A percentile compares a stretch with the other conserved stretches of the same genome.
These are phyloP conservation scores for Bonia amplexicaulis DNA, from an alignment of 176 grass and related monocot species.

Conservation along the genomic window DNA sequence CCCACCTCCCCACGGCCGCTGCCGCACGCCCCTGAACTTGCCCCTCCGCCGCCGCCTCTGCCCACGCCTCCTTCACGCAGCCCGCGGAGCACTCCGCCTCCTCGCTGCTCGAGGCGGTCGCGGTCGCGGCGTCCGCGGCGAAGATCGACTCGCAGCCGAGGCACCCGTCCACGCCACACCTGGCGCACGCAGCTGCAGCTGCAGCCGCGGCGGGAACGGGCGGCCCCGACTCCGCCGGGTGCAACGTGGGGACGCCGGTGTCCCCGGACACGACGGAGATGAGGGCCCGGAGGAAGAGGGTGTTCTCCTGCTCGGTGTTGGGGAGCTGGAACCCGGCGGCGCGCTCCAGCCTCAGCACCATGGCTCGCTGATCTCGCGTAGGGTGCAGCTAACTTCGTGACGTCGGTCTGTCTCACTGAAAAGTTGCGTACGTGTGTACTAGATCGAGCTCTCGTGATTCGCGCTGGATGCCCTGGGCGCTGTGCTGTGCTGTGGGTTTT, in stretches of 20 bases:
- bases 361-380: not conserved
- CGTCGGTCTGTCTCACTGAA: conserved; percentile 4
- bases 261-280: conserved; percentile 60
- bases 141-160: conserved; percentile 24
- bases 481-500: not conserved
- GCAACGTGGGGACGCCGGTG: conserved; percentile 2
- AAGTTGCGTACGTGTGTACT: not conserved
- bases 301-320: conserved; percentile 67
- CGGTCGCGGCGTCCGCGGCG: not conserved
- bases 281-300: conserved; percentile 68
- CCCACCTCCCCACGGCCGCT: conserved; percentile 83
- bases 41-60: conserved; percentile 31
- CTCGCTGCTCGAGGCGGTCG: conserved; percentile 26
- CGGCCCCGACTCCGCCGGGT: not conserved
- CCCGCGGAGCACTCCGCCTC: not conserved
- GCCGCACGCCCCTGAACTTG: conserved; percentile 68
- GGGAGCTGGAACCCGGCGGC: conserved; percentile 50
- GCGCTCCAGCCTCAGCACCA: conserved; percentile 52
- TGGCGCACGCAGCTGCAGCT: conserved; percentile 3
- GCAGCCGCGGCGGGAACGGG: not conserved
- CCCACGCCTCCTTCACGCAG: not conserved
- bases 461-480: not conserved
- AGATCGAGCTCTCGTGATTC: not conserved
- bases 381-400: not conserved
- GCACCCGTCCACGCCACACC: conserved; percentile 51